Base-by-base conservation (phyloP, 2,329 filamentous ascomycete genomes). In the Simplicillium sp. region DNA sequence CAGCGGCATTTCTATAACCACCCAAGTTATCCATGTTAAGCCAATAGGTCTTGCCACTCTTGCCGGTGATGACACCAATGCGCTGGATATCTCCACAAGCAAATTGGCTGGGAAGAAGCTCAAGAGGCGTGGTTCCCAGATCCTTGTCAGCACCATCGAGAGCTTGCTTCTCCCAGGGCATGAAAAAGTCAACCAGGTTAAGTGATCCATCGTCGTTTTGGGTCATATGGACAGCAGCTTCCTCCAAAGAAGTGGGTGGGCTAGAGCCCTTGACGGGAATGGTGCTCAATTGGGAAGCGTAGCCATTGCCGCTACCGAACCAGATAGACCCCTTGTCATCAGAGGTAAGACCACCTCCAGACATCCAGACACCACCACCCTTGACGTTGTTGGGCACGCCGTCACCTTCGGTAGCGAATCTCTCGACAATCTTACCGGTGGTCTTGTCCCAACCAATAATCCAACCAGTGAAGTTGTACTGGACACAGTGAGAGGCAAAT, bases 391-490 rank as follows among this genome's bases (percentile, higher is more conserved):
- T 53, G 29, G 53, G 43, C 4, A 68, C 65, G 1, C 65, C 64
- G 7, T 60, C 52, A 1, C 63, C 59, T 36, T 68, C 58, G 7
- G 62, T 67, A 2, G 67, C 59, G 48, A 58, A 71, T 5, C 50
- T 50, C 48, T 64, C 62, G 14, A 65, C 60, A 20, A 61, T 46
- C 15, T 56, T 48, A 12, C 61, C 60, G 0, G 54, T 59, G 1
- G 58, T 61, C 43, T 68, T 66, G 52, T 71, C 61, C 50, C 68
- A 64, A 3, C 69, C 68, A 33, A 75, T 59, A 33, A 75, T 57
- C 58, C 66, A 68, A 17, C 71, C 70, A 2, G 71, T 74, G 45
- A 75, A 75, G 49, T 77, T 73, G 52, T 68, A 77, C 41, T 69
- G 61, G 17, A 74, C 73, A 38, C 73, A 77, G 45, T 76, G 68